Base-by-base conservation (phyloP, 176 grass and related monocot genomes). In the Coix lacrymajobi region DNA sequence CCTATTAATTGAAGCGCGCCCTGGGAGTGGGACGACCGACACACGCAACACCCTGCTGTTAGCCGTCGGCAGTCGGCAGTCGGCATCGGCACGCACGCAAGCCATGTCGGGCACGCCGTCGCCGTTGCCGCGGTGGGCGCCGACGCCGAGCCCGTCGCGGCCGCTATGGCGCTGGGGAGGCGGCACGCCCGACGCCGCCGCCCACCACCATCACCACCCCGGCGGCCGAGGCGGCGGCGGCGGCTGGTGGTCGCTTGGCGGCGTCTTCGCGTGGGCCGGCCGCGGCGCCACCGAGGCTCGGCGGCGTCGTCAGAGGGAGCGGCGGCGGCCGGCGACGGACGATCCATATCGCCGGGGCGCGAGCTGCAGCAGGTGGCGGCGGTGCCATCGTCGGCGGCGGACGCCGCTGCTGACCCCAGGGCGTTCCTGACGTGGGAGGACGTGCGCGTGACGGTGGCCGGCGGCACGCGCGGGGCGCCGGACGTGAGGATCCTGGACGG, bases 391-490 rank as follows among this genome's bases (percentile, higher is more conserved):
- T 8, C 49, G 34, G 32, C 17, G 11, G 31, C 19, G 24, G 29
- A 7, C 8, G 60, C 16, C 10, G 67, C 19, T 10, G 22, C 76
- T 4, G 60, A 84, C 45, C 45, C 81, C 16, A 14, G 43, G 30
- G 79, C 62, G 37, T 84, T 70, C 63, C 69, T 91, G 46, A 91
- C 89, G 48, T 91, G 89, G 89, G 80, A 87, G 81, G 84, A 87
- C 44, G 80, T 91, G 68, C 61, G 63, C 39, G 85, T 91, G 2
- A 62, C 68, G 75, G 85, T 83, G 60, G 51, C 52, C 13, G 80
- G 75, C 78, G 58, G 57, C n/a, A 31, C 1, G 0, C 48, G 60
- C 20, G 78, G 78, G 6, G 36, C 20, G 20, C 58, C 46, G 57
- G 22, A 60, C 48, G 76, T 45, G 60, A 45, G 29, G 31, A 90